Base-by-base conservation (phyloP, 2,329 filamentous ascomycete species). In the Neocucurbitaria cava region DNA sequence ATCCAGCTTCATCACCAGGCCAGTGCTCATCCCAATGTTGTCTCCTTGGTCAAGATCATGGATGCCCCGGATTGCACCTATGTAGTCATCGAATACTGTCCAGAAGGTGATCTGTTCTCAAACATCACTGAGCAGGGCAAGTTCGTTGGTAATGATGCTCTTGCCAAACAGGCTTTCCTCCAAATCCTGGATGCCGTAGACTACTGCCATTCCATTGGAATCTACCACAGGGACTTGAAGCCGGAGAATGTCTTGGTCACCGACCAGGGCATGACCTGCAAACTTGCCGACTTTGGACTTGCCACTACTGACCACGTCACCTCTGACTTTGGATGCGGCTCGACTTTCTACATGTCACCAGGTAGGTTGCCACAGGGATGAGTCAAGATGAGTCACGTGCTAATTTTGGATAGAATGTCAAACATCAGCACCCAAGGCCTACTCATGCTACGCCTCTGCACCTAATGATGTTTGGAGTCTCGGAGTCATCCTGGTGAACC, bases 301-400 rank as follows among this genome's bases (percentile, higher is more conserved):
- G 95, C 95, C 55, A 98, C 92, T 21, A 88, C 87, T 54, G 91
- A 94, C 63, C 84, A 87, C 63, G 83, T 89, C 65, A 96, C 94
- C 61, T 90, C 92, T 67, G 95, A 99, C 76, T 97, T 96, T 78
- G 95, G 95, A 71, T 99, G 95, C 76, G 95, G 95, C 61, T 98
- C 95, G 28, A 98, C 94, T 13, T 98, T 98, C 72, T 99, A 99
- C 81, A 99, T 98, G 95, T 96, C 92, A 73, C 95, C 95, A 86
- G 94, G 94, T 97, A 89, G 77, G 86, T 81, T 61, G 15, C 13
- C 63, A 69, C 70, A 11, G 15, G 39, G 9, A 33, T 31, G 20
- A 26, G 17, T 41, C 35, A 28, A 21, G 3, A 35, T 11, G 18
- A 48, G 52, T 62, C 60, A 60, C 58, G 57, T 65, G 66, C 64